Evolutionary conservation across 768 basidiomycete genomes (phyloP), one percentile per base, ranked within the genome.

Genomic region (Nidula microcarpa): DNA sequence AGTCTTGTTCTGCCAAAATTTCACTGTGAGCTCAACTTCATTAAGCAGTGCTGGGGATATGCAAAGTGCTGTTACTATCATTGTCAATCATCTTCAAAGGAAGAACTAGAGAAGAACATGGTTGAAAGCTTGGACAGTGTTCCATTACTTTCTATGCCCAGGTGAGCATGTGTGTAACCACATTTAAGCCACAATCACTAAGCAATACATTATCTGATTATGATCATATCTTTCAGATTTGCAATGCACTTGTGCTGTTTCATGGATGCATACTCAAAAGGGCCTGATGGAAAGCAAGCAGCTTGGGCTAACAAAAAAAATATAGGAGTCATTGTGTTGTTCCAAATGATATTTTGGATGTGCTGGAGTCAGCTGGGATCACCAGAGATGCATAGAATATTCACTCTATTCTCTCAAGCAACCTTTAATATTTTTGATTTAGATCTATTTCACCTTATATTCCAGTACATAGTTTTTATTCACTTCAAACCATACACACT

Each of bases 1-100:
- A 0, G 52, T 60, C 47, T 10, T 49, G 13, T 66, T 52, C 55
- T 66, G 39, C 39, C 39, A 41, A 41, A 41, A 16, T 41, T 41
- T 16, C 39, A 41, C 39, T 41, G 39, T 4, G 4, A 41, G 39
- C 39, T 41, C 4, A 41, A 41, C 16, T 41, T 41, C 4, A 41
- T 41, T 3, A 16, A 41, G 16, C 39, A 41, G 39, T 39, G 37
- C 37, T 39, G 37, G 37, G 37, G 37, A 39, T 39, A 39, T 39
- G 37, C 37, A 39, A 39, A 39, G n/a, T 8, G 37, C 9, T 8
- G 8, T 8, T 39, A 39, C 37, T n/a, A n/a, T 33, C 5, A 10
- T 13, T 50, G 44, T 35, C 53, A 11, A 18, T 54, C 54, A 6
- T 48, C 54, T 1, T 7, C 35, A 11, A 50, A 55, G 33, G 50